phyloP scores from a whole-genome alignment of 2,329 filamentous ascomycete species.

The Pseudocercospora musae region DNA sequence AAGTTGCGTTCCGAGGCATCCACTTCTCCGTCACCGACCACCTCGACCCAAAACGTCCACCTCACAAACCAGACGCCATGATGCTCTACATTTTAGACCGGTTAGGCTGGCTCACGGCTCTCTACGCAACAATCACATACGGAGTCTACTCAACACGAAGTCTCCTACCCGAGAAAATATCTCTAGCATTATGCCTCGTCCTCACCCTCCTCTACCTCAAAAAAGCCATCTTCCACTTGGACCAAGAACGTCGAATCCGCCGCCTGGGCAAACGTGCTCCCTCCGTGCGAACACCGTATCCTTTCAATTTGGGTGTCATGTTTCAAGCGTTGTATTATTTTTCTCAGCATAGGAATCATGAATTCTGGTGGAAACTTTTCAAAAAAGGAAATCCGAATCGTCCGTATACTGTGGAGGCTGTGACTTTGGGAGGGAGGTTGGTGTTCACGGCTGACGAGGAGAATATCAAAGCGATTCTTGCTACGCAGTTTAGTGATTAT shows the following conservation, averaged over 20 bases:
- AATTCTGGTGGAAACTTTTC: slow-evolving; percentile 60
- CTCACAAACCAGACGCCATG: neutral
- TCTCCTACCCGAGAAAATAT: neutral
- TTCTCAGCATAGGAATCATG: slow-evolving; percentile 53
- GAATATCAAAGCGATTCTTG: slow-evolving; percentile 88
- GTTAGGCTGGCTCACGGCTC: slow-evolving; percentile 12
- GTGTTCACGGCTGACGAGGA: slow-evolving; percentile 79
- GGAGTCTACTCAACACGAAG: neutral
- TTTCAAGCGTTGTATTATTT: slow-evolving; percentile 51
- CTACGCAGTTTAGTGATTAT: slow-evolving; percentile 79
- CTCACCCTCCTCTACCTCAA: slow-evolving; percentile 10
- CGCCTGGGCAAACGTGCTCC: slow-evolving; percentile 47
- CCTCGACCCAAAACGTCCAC: neutral
- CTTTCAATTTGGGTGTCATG: slow-evolving; percentile 62
- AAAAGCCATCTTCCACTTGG: slow-evolving; percentile 25
- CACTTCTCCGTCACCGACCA: neutral
- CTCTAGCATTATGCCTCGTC: neutral
- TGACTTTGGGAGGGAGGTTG: slow-evolving; percentile 55
- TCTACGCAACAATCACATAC: slow-evolving; percentile 16
- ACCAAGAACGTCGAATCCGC: slow-evolving; percentile 38
- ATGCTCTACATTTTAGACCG: slow-evolving; percentile 10
- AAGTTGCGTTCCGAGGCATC: neutral
- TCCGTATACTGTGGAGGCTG: slow-evolving; percentile 60
- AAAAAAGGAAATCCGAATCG: slow-evolving; percentile 32
- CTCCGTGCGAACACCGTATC: slow-evolving; percentile 37